Percentiles rank a stretch among this genome's conserved stretches.
These are phyloP conservation scores for Orbilia brochopaga DNA, from an alignment of 2,329 filamentous ascomycete genomes.

Conservation along the genomic window DNA sequence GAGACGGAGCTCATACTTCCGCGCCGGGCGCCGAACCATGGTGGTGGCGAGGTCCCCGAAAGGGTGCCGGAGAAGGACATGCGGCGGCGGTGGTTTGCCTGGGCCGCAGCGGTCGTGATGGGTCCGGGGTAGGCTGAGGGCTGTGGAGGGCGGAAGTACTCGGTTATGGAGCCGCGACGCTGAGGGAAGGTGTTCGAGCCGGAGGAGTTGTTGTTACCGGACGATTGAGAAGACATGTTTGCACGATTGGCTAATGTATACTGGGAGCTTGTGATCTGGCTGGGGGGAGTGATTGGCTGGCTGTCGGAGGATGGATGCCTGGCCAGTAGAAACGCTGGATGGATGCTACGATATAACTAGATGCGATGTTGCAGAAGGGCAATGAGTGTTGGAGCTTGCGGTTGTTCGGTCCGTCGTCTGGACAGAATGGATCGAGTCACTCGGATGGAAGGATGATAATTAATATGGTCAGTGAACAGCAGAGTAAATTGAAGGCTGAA, in stretches of 20 bases:
- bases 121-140: constrained; percentile 60
- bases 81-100: constrained; percentile 69
- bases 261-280: no score
- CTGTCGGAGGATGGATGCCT: background rate
- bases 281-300: background rate
- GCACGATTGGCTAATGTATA: background rate
- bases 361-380: background rate
- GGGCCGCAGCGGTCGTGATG: constrained; percentile 60
- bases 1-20: constrained; percentile 55
- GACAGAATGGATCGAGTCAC: background rate
- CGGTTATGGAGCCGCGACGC: constrained; percentile 52
- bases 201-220: constrained; percentile 21
- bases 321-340: constrained; percentile 3
- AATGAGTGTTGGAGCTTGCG: background rate
- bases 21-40: constrained; percentile 51
- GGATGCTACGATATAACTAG: no score
- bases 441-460: background rate
- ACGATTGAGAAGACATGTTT: constrained; percentile 42
- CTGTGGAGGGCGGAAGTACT: constrained; percentile 52
- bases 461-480: background rate
- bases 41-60: constrained; percentile 70
- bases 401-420: background rate
- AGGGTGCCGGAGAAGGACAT: constrained; percentile 77
- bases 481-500: constrained; percentile 1
- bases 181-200: constrained; percentile 29